phyloP scores from a whole-genome alignment of 2,329 filamentous ascomycete genomes.

The Emmonsiellopsis sp. region DNA sequence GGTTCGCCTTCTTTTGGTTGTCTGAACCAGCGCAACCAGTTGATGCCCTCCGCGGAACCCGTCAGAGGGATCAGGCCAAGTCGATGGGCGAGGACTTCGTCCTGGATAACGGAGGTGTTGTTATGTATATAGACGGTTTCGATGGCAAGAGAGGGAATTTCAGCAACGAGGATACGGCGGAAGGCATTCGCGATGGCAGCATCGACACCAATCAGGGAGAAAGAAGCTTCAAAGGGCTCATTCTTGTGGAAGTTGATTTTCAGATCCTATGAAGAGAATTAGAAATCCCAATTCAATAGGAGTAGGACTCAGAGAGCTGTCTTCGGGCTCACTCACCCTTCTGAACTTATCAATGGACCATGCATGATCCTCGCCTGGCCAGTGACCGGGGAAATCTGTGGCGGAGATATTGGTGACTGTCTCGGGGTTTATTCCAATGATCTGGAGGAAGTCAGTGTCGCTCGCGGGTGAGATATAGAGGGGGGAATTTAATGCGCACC shows the following conservation, averaged over 20 bases:
- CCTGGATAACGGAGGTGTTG: conserved; percentile 96
- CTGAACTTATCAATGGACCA: conserved; percentile 70
- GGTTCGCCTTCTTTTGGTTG: conserved; percentile 59
- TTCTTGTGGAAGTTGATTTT: conserved; percentile 78
- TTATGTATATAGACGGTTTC: conserved; percentile 89
- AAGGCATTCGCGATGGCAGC: conserved; percentile 94
- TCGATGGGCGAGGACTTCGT: conserved; percentile 87
- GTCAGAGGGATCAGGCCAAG: conserved; percentile 85
- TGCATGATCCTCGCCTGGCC: conserved; percentile 74
- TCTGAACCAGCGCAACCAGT: conserved; percentile 74
- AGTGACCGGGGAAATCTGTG: conserved; percentile 87
- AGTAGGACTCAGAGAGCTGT: not conserved
- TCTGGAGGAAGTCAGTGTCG: conserved; percentile 40
- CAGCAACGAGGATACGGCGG: conserved; percentile 87
- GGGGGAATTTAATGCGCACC: conserved; percentile 18
- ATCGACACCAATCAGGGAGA: conserved; percentile 87
- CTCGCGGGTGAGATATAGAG: not conserved
- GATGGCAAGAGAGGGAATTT: conserved; percentile 89
- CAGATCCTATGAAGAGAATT: conserved; percentile 45
- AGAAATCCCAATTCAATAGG: not conserved
- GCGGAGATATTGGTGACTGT: conserved; percentile 83
- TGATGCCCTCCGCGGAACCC: conserved; percentile 66
- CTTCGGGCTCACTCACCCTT: conserved; percentile 31
- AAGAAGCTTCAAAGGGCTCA: conserved; percentile 65
- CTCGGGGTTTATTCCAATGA: conserved; percentile 79